Evolutionary conservation across 495 filamentous ascomycete species (phyloP).

Genomic region (Penicillium angulare): DNA sequence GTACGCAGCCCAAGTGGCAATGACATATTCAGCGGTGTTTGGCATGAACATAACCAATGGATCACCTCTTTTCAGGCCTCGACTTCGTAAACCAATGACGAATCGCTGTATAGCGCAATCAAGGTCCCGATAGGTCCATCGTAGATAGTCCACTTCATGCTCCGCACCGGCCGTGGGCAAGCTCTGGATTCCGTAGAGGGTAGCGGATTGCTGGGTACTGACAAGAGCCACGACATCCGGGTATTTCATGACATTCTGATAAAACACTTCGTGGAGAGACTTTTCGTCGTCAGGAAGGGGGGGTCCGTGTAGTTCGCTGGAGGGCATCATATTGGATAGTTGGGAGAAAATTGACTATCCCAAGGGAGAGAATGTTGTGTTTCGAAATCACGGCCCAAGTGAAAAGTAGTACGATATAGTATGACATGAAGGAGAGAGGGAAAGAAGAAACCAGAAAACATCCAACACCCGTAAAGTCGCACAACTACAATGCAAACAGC

Average conservation of each 20-base stretch:
- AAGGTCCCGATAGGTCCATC: conserved; percentile 18
- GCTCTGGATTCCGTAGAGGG: conserved; percentile 6
- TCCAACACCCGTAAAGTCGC: no score
- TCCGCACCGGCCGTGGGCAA: not conserved
- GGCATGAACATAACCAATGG: conserved; percentile 11
- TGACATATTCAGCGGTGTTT: conserved; percentile 20
- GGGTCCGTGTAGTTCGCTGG: conserved; percentile 9
- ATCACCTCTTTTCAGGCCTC: conserved; percentile 4
- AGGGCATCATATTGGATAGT: conserved; percentile 2
- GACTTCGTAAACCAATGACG: conserved; percentile 1
- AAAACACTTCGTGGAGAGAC: conserved; percentile 8
- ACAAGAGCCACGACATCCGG: conserved; percentile 9
- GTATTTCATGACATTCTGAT: conserved; percentile 4
- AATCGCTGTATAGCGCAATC: conserved; percentile 8
- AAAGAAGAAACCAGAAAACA: no score
- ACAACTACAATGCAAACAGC: no score
- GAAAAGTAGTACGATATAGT: no score
- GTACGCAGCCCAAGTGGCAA: conserved; percentile 20
- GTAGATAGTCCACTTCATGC: conserved; percentile 1
- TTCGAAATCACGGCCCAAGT: no score
- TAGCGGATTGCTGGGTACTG: conserved; percentile 14
- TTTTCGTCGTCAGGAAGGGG: conserved; percentile 2
- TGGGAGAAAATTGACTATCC: not conserved
- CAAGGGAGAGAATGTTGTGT: no score
- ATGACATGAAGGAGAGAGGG: no score